A percentile compares a stretch with the other conserved stretches of the same genome.
Evolutionary conservation across 768 basidiomycete genomes (phyloP).

Genomic region (Naganishia onofrii): DNA sequence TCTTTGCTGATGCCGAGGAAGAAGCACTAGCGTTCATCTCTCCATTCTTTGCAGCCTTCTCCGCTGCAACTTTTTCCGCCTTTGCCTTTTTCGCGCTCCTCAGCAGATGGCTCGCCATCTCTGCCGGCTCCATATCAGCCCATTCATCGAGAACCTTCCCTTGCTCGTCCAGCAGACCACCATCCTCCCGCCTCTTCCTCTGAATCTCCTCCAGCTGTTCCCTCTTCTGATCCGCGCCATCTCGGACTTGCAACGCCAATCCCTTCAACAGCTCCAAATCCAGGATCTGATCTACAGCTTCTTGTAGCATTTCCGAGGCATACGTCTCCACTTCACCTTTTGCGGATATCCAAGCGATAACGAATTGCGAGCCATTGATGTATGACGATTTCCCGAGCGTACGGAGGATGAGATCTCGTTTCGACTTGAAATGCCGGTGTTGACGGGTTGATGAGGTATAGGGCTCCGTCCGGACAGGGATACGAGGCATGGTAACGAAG

Average conservation of each 20-base stretch:
- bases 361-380: conserved; percentile 54
- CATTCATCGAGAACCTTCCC: conserved; percentile 11
- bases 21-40: background rate
- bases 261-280: conserved; percentile 41
- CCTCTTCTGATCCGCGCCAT: conserved; percentile 30
- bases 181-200: conserved; percentile 19
- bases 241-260: conserved; percentile 25
- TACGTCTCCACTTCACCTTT: conserved; percentile 53
- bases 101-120: conserved; percentile 6
- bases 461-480: conserved; percentile 52
- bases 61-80: conserved; percentile 10
- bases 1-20: background rate
- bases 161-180: conserved; percentile 17
- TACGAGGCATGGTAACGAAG: conserved; percentile 48
- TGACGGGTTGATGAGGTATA: conserved; percentile 51
- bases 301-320: conserved; percentile 52
- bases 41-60: conserved; percentile 12
- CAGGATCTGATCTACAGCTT: conserved; percentile 39
- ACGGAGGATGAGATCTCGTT: conserved; percentile 52
- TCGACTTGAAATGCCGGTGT: conserved; percentile 53
- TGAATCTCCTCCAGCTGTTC: conserved; percentile 31
- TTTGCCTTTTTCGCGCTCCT: conserved; percentile 26
- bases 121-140: conserved; percentile 19
- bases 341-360: conserved; percentile 52
- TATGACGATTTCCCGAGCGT: conserved; percentile 51